Conservation (phyloP, 1,284 basidiomycete genomes). For the Filobasidium uniguttulatum region DNA sequence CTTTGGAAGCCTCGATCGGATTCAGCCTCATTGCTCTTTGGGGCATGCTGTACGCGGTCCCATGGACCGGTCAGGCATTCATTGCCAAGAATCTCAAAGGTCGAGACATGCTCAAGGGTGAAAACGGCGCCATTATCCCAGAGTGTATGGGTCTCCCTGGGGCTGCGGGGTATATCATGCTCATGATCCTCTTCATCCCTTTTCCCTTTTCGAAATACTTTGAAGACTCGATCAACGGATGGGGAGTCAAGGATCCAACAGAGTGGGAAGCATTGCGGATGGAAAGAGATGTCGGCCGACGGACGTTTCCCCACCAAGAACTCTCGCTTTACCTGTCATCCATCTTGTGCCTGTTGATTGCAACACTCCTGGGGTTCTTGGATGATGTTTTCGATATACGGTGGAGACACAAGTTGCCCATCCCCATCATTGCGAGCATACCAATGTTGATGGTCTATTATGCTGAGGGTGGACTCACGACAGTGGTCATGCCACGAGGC, state of each 20-base stretch:
- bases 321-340: conserved; percentile 86
- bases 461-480: conserved; percentile 81
- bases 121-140: conserved; percentile 52
- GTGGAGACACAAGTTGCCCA: conserved; percentile 95
- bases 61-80: conserved; percentile 58
- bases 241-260: conserved; percentile 16
- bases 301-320: conserved; percentile 78
- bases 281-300: conserved; percentile 15
- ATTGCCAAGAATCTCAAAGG: conserved; percentile 64
- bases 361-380: conserved; percentile 85
- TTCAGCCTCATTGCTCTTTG: conserved; percentile 67
- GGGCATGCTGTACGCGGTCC: conserved; percentile 56
- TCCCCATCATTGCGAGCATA: conserved; percentile 87
- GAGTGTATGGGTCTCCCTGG: conserved; percentile 86
- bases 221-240: conserved; percentile 11
- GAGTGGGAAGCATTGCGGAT: neutral
- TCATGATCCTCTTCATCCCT: conserved; percentile 74
- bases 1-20: conserved; percentile 50
- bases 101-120: conserved; percentile 61
- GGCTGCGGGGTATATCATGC: conserved; percentile 73
- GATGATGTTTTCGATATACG: conserved; percentile 98
- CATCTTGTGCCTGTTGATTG: conserved; percentile 74
- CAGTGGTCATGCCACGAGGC: conserved; percentile 84
- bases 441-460: conserved; percentile 93
- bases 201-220: conserved; percentile 71